These are phyloP conservation scores for Trichoderma sp. DNA, from an alignment of 2,329 filamentous ascomycete species.

Conservation along the genomic window DNA sequence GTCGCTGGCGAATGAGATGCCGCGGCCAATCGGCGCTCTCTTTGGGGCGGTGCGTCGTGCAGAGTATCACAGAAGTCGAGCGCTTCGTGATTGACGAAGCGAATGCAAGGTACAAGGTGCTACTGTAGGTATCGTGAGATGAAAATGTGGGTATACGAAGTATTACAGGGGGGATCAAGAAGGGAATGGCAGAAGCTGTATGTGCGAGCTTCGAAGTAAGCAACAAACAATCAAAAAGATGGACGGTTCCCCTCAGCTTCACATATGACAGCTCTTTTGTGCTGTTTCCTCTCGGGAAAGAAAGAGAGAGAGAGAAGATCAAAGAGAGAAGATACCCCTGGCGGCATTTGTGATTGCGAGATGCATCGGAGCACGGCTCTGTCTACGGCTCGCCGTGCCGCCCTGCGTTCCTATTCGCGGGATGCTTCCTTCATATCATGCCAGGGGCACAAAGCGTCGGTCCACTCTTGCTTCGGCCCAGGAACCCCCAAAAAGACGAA, in stretches of 20 bases:
- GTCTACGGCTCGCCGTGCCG: slow-evolving; percentile 4
- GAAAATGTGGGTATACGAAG: background rate
- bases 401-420: slow-evolving; percentile 20
- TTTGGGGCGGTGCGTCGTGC: background rate
- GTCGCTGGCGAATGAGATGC: slow-evolving; percentile 1
- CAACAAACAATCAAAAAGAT: background rate
- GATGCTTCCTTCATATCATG: slow-evolving; percentile 12
- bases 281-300: background rate
- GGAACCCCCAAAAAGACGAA: background rate
- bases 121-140: background rate
- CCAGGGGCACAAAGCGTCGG: slow-evolving; percentile 22
- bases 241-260: background rate
- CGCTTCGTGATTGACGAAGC: background rate
- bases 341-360: slow-evolving; percentile 7
- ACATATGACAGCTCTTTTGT: background rate
- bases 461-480: slow-evolving; percentile 6
- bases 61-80: background rate
- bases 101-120: background rate
- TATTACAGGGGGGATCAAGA: background rate
- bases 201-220: slow-evolving; percentile 13
- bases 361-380: slow-evolving; percentile 20
- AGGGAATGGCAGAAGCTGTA: slow-evolving; percentile 22
- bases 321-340: background rate
- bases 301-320: background rate
- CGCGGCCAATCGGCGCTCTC: background rate